These are phyloP conservation scores for Yarrowia divulgata DNA, from an alignment of 805 yeast species.

Conservation along the genomic window DNA sequence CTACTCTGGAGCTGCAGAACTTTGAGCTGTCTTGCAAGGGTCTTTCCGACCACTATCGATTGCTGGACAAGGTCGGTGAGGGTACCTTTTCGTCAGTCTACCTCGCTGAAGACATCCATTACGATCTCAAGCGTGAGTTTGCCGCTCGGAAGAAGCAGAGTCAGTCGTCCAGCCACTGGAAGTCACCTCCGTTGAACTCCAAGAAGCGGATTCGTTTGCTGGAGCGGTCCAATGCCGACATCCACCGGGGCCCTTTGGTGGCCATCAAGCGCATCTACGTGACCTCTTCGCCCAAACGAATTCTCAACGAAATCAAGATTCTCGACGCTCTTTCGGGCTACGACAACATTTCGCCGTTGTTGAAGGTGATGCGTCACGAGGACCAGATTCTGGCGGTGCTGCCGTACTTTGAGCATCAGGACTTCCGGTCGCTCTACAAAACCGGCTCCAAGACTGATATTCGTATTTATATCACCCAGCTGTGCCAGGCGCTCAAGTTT, in stretches of 20 bases:
- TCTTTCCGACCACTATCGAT: conserved; percentile 57
- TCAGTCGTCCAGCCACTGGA: conserved; percentile 9
- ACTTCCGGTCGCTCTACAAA: conserved; percentile 82
- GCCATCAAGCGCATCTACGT: conserved; percentile 94
- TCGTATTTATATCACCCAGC: conserved; percentile 77
- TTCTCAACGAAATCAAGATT: conserved; percentile 83
- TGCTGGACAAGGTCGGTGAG: conserved; percentile 69
- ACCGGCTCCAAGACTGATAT: conserved; percentile 82
- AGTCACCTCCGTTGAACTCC: conserved; percentile 28
- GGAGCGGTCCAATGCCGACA: conserved; percentile 19
- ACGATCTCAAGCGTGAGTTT: conserved; percentile 50
- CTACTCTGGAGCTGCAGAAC: conserved; percentile 42
- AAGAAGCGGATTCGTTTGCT: conserved; percentile 22
- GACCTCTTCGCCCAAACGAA: conserved; percentile 92
- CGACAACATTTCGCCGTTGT: conserved; percentile 80
- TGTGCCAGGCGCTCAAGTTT: conserved; percentile 75
- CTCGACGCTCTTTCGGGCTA: conserved; percentile 49
- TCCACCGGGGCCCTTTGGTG: conserved; percentile 54
- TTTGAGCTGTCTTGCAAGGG: conserved; percentile 58
- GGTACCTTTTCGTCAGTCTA: conserved; percentile 71
- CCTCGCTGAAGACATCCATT: conserved; percentile 60
- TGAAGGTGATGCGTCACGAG: conserved; percentile 84
- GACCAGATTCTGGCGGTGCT: conserved; percentile 94
- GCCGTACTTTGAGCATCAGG: conserved; percentile 90
- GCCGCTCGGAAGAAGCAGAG: conserved; percentile 2